Base-by-base conservation (phyloP, 1,139 yeast genomes). In the Lodderomyces jiufengensis region DNA sequence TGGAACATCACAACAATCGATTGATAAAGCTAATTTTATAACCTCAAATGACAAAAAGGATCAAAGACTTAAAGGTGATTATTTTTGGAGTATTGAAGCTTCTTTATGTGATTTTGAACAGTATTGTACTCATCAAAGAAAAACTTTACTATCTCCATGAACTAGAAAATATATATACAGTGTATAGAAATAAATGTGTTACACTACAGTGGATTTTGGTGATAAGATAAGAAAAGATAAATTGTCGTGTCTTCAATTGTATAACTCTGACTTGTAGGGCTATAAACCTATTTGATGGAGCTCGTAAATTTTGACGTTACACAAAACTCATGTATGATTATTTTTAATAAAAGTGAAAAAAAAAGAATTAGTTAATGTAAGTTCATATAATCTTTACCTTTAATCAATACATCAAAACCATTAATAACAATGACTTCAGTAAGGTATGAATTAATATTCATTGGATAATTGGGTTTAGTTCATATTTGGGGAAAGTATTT, bases 371-470 rank as follows among this genome's bases (percentile, higher is more conserved):
- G n/a, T n/a, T n/a, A n/a, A n/a, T n/a, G n/a, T n/a, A n/a, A n/a
- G n/a, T n/a, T n/a, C n/a, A n/a, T 18, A 18, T 18, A 18, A 18
- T 42, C 47, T 39, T 37, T 27, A 46, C 50, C 50, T 36, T 36
- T 42, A 37, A 38, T 12, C 27, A 38, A 42, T 30, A 44, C 44
- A 47, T 18, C 20, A 18, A 29, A 25, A 24, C 24, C 34, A 10
- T 12, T 14, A 13, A 24, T 18, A 31, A n/a, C 52, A 59, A 55
- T 88, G 97, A 84, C 95, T 78, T 84, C 96, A 78, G 97, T 88
- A 70, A 86, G 94, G 95, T 85, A 83, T 66, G 95, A 7, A 18
- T 7, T 7, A 18, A 5, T 18, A 18, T n/a, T 84, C 47, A 39
- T 16, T n/a, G 4, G 20, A 20, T 11, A 20, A 12, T 33, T 39